Conservation (phyloP, 192 early-diverging fungal species). For the Pilobolus umbonatus region DNA sequence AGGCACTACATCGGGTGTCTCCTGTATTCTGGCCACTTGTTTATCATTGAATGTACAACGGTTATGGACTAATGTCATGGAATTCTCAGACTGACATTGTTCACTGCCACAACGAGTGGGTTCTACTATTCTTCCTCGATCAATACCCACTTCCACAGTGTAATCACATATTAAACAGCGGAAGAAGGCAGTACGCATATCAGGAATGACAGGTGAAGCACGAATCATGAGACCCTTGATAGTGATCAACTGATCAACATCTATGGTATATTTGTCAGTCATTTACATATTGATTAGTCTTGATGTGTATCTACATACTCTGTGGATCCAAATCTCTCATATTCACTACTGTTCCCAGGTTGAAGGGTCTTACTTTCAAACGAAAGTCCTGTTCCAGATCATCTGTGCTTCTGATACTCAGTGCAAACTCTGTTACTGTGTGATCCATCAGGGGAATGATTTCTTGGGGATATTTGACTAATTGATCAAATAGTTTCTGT, state of each 20-base stretch:
- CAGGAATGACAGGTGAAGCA: constrained; percentile 87
- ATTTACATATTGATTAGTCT: no score
- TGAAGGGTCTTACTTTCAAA: constrained; percentile 93
- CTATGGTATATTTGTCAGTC: constrained; percentile 30
- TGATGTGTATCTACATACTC: no score
- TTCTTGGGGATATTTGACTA: constrained; percentile 93
- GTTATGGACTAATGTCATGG: constrained; percentile 90
- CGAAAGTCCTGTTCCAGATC: no score
- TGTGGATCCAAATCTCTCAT: constrained; percentile 93
- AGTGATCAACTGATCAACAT: constrained; percentile 95
- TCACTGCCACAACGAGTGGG: constrained; percentile 77
- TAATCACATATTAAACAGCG: constrained; percentile 88
- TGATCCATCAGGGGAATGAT: constrained; percentile 94
- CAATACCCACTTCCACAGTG: constrained; percentile 68
- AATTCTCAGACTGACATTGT: constrained; percentile 75
- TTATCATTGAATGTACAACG: constrained; percentile 91
- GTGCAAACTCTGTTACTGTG: constrained; percentile 68
- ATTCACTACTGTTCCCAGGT: constrained; percentile 71
- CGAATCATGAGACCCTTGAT: constrained; percentile 94
- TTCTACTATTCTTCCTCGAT: constrained; percentile 85
- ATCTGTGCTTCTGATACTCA: no score
- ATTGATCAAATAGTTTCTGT: constrained; percentile 75
- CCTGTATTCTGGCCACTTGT: constrained; percentile 90
- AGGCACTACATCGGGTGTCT: constrained; percentile 92
- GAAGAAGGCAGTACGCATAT: constrained; percentile 93